Base-by-base conservation (phyloP, 1,284 basidiomycete species). In the Agroathelia rolfsii region DNA sequence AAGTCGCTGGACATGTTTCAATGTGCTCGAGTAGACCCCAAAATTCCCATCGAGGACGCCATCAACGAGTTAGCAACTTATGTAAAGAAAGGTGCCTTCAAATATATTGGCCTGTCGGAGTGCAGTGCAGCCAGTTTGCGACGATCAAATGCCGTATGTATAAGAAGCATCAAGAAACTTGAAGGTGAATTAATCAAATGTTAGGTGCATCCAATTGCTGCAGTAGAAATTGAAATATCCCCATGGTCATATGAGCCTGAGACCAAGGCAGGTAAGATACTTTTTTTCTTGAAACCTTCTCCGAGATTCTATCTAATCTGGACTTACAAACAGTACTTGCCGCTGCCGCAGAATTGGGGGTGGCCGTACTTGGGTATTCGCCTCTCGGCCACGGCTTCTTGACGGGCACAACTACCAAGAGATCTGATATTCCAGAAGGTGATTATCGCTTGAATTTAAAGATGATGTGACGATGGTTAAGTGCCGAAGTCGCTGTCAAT, bases 161-260 rank as follows among this genome's bases (percentile, higher is more conserved):
- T n/a, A n/a, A n/a, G n/a, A n/a, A n/a, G n/a, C n/a, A n/a, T n/a
- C n/a, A n/a, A n/a, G n/a, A n/a, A n/a, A n/a, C n/a, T n/a, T n/a
- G n/a, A n/a, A n/a, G n/a, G n/a, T n/a, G n/a, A 7, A 18, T 17
- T 8, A 35, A 31, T 10, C 11, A 7, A n/a, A 19, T 17, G 4
- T 10, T 21, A 69, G 66, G 50, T 67, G n/a, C 55, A 60, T 22
- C 63, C 62, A 3, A 60, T 73, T 32, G 55, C 62, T n/a, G 51
- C 60, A 5, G 62, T 69, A 15, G 71, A 73, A 45, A 67, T 69
- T 28, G 72, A 74, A 43, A 51, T 71, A 21, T 69, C 66, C 24
- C 59, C 70, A 5, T 72, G 66, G 56, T 53, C 57, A 4, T 64
- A 64, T 37, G 66, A 64, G 27, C 46, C 59, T 13, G 64, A 68